Base-by-base conservation (phyloP, 106 monocot species). In the Alisma plantagoaquatica region DNA sequence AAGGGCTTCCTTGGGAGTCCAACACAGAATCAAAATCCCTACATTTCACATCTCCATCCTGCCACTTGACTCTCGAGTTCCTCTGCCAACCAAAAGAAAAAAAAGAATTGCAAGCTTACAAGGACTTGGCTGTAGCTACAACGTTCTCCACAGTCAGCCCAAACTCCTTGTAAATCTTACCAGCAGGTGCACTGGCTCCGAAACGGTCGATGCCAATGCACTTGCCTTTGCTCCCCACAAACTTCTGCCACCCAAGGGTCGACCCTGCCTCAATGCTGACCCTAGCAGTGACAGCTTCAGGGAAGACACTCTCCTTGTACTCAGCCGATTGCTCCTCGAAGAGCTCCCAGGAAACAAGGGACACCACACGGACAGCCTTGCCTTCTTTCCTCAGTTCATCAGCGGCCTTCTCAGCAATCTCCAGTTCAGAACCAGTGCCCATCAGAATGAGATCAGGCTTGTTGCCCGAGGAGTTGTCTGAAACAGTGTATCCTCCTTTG, bases 151-250 rank as follows among this genome's bases (percentile, higher is more conserved):
- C 78, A 5, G 68, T 77, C 33, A 90, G 35, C 9, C 90, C 90
- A 53, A 66, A 83, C 57, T 83, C 90, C 71, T 83, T 90, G 83
- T 89, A 89, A 50, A 90, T 77, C 33, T 2, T 83, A 27, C 90
- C 83, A 43, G 90, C 90, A 47, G 90, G 90, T 3, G 83, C 90
- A 72, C 90, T 90, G 23, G 83, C 79, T 23, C 89, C 89, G 17
- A 90, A 90, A 27, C 69, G 66, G 27, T 83, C 77, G 17, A 90
- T 79, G 2, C 89, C 79, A 2, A 89, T 89, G 2, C 76, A 73
- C 77, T 89, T 89, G n/a, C 89, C 89, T 38, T 80, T 77, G 23
- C 46, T 33, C 3, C 83, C 90, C 0, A 80, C 26, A 49, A 53
- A 80, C 54, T 77, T 90, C 50, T 77, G 43, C 90, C 83, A 90